phyloP scores from a whole-genome alignment of 2,329 filamentous ascomycete species.

The Seiridium unicorne region DNA sequence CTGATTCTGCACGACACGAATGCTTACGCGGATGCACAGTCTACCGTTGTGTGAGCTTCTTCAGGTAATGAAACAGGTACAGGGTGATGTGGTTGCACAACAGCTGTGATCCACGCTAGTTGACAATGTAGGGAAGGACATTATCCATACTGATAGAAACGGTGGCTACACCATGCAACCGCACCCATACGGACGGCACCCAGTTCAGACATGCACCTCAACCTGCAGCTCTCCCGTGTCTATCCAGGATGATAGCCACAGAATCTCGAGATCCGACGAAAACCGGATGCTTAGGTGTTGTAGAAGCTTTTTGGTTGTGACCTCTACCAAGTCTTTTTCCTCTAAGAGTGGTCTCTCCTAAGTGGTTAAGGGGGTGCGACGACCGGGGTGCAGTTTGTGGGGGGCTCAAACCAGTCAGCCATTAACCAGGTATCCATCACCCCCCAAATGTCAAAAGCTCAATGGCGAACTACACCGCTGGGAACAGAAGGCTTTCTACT shows the following conservation, averaged over 20 bases:
- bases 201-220: neutral
- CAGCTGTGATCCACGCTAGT: constrained; percentile 1
- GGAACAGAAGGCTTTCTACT: too few species aligned
- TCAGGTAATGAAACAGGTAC: neutral
- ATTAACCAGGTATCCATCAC: too few species aligned
- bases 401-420: too few species aligned
- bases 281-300: neutral
- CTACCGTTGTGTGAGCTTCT: neutral
- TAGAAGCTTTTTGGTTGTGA: neutral
- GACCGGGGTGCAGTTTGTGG: too few species aligned
- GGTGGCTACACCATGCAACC: neutral
- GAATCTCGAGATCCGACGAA: constrained; percentile 4
- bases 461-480: too few species aligned
- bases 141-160: too few species aligned
- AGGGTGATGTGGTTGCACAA: constrained; percentile 3
- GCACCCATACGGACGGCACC: neutral
- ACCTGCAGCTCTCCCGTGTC: neutral
- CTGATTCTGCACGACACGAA: neutral
- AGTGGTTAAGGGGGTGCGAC: too few species aligned
- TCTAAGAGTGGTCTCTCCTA: neutral
- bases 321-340: neutral
- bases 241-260: neutral
- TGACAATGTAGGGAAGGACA: neutral
- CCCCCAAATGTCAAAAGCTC: too few species aligned
- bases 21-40: neutral